A percentile compares a stretch with the other conserved stretches of the same genome.
These are phyloP conservation scores for Leccinum variicolor DNA, from an alignment of 768 basidiomycete genomes.

Conservation along the genomic window DNA sequence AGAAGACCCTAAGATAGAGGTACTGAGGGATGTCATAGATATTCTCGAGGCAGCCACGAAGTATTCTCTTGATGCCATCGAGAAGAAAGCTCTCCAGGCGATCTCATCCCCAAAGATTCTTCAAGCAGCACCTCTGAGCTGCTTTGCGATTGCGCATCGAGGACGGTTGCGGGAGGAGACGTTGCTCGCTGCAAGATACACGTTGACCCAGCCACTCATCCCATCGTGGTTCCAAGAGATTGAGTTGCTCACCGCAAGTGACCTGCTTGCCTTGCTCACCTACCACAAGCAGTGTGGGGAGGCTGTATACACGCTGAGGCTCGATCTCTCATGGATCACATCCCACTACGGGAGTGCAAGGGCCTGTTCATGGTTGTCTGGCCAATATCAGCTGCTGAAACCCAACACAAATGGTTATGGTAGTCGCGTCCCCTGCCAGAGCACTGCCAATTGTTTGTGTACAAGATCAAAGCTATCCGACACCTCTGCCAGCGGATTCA, in stretches of 20 bases:
- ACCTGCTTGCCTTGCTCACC: slow-evolving; percentile 24
- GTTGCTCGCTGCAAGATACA: slow-evolving; percentile 25
- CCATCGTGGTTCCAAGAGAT: slow-evolving; percentile 27
- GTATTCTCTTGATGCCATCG: slow-evolving; percentile 15
- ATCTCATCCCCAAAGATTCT: slow-evolving; percentile 19
- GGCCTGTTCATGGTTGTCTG: neutral
- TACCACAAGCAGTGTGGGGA: slow-evolving; percentile 17
- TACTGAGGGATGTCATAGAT: neutral
- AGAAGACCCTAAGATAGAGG: slow-evolving; percentile 19
- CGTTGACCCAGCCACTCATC: slow-evolving; percentile 26
- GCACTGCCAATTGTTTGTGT: neutral
- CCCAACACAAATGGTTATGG: no score
- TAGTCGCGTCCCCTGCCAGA: no score
- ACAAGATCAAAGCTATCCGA: neutral
- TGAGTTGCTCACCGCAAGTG: slow-evolving; percentile 21
- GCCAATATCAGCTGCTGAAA: neutral
- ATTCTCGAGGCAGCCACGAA: slow-evolving; percentile 17
- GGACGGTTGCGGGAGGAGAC: slow-evolving; percentile 22
- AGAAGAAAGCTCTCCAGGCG: slow-evolving; percentile 12
- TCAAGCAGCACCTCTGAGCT: slow-evolving; percentile 23
- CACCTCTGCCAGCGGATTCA: neutral
- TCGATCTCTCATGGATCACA: slow-evolving; percentile 13
- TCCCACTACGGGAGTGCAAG: neutral
- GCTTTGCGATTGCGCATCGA: slow-evolving; percentile 30
- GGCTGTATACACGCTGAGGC: slow-evolving; percentile 4